phyloP scores from a whole-genome alignment of 2,329 filamentous ascomycete genomes.

The Alternaria triticina region DNA sequence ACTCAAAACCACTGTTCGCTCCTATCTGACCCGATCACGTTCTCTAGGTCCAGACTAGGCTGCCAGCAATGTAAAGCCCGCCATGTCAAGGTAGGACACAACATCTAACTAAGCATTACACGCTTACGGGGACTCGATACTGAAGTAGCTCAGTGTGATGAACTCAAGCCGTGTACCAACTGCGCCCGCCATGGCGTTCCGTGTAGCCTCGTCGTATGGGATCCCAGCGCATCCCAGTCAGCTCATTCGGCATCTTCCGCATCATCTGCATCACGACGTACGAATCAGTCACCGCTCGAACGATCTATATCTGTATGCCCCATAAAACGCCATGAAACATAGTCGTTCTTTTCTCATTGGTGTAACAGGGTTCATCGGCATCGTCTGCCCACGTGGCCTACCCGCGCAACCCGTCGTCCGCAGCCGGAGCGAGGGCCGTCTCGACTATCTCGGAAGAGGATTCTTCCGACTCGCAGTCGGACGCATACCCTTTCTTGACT shows the following conservation, averaged over 20 bases:
- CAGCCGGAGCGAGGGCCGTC: conserved; percentile 8
- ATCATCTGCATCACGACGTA: conserved; percentile 16
- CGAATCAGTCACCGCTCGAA: conserved; percentile 18
- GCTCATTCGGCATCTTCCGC: conserved; percentile 17
- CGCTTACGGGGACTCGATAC: conserved; percentile 2
- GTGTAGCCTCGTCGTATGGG: conserved; percentile 43
- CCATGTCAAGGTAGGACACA: conserved; percentile 45
- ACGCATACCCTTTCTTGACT: conserved; percentile 42
- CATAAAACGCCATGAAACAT: not conserved
- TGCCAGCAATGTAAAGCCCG: conserved; percentile 47
- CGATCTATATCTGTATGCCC: conserved; percentile 24
- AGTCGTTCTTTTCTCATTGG: not conserved
- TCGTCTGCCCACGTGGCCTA: conserved; percentile 28
- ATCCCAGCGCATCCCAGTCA: conserved; percentile 23
- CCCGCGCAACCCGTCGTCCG: conserved; percentile 25
- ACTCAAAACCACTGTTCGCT: not conserved
- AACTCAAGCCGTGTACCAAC: conserved; percentile 47
- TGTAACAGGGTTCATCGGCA: conserved; percentile 14
- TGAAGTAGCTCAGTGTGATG: conserved; percentile 44
- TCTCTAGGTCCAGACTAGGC: conserved; percentile 30
- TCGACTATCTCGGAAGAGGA: conserved; percentile 25
- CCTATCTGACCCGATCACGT: not conserved
- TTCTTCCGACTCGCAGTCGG: conserved; percentile 36
- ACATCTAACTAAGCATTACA: not conserved
- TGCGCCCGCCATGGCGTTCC: conserved; percentile 46